Evolutionary conservation across 2,329 filamentous ascomycete species (phyloP), one percentile per base, ranked within the genome.

Genomic region (Mycogone perniciosa): DNA sequence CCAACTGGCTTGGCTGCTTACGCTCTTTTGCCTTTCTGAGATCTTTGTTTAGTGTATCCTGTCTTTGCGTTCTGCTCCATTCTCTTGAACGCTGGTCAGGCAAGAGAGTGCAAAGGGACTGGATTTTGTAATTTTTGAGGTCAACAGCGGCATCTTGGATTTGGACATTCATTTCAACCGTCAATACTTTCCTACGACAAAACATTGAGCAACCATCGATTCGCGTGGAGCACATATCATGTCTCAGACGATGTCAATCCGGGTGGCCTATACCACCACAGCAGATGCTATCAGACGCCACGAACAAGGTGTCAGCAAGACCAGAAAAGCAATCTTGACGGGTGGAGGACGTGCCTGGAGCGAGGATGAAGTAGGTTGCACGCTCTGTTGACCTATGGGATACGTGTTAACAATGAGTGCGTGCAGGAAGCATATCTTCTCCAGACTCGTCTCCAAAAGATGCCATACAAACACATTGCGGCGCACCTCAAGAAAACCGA

Each of bases 401-500:
- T 53, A 35, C 41, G 26, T 37, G 41, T 29, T 41, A 51, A n/a
- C 13, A 9, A 10, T 4, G 4, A 33, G 29, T 10, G 20, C 4
- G 27, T 47, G 4, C 56, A 92, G 88, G 89, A 93, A 71, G 79
- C 84, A 52, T 93, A 92, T 67, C 83, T 93, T 49, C 79, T 93
- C 54, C 86, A 90, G 69, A 91, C 86, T 54, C 86, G 88, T 52
- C 80, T 88, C 62, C 86, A 91, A 63, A 92, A 92, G 72, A 89
- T 92, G 83, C 88, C 88, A 1, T 93, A 93, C 71, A 93, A 92
- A 76, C 87, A 92, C 66, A 93, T 93, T 64, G 88, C 88, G 52
- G 81, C 85, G 53, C 85, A 91, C 61, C 74, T 93, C 59, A 89
- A 90, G 71, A 95, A 93, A 76, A 93, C 88, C 1, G 88, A 93